Conservation (phyloP, 1,284 basidiomycete species). For the Malassezia japonica region DNA sequence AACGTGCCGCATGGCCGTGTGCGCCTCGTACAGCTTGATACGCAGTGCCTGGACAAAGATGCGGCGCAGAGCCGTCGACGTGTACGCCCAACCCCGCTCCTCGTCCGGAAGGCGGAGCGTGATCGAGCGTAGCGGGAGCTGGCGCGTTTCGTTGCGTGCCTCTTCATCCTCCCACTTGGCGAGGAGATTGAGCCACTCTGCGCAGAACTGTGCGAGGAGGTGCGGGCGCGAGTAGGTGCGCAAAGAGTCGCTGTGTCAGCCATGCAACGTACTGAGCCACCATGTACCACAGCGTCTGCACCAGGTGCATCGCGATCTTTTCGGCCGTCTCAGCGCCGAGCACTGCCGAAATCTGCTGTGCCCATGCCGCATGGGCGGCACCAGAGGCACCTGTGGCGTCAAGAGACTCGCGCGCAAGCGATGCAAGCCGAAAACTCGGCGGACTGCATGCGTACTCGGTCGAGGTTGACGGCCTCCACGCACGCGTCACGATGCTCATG, state of each 20-base stretch:
- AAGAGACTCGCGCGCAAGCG: neutral
- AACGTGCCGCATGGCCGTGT: neutral
- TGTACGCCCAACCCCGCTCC: too few species aligned
- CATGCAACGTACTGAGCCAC: neutral
- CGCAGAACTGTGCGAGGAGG: constrained; percentile 5
- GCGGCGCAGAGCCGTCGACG: constrained; percentile 3
- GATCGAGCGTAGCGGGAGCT: neutral
- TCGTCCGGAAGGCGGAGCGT: too few species aligned
- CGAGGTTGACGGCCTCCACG: constrained; percentile 8
- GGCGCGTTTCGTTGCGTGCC: neutral
- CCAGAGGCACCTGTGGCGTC: neutral
- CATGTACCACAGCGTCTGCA: constrained; percentile 15
- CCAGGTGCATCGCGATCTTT: constrained; percentile 2
- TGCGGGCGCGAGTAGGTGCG: constrained; percentile 8
- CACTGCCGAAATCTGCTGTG: neutral
- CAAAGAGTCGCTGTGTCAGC: neutral
- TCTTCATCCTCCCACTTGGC: constrained; percentile 6
- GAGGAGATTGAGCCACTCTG: neutral
- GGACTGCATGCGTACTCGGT: constrained; percentile 5
- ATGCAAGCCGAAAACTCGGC: constrained; percentile 10
- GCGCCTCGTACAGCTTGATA: neutral
- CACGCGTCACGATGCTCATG: constrained; percentile 1
- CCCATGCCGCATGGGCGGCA: constrained; percentile 3
- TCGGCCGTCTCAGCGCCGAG: constrained; percentile 7
- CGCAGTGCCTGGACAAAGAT: neutral